Conservation (phyloP, 2,329 filamentous ascomycete genomes). For the Cercospora zeina region DNA sequence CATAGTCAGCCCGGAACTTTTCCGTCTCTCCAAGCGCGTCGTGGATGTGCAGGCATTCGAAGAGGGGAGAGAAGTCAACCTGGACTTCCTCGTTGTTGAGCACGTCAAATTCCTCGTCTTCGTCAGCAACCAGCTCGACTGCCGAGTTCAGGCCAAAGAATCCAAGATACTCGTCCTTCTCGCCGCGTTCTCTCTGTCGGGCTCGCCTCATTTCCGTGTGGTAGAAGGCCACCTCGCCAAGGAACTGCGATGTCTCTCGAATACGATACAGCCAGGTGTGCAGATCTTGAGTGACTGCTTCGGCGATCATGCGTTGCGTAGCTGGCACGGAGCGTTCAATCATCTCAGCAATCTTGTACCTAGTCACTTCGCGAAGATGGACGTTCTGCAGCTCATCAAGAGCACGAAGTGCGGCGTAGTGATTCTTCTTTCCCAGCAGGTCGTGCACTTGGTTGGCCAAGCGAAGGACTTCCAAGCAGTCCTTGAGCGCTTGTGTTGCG, state of each 20-base stretch:
- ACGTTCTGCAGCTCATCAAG: conserved; percentile 96
- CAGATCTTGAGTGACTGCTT: conserved; percentile 93
- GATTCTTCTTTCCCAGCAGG: conserved; percentile 85
- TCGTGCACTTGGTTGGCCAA: conserved; percentile 95
- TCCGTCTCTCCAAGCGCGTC: conserved; percentile 90
- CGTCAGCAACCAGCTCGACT: conserved; percentile 92
- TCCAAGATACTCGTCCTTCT: conserved; percentile 70
- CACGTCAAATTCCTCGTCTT: conserved; percentile 92
- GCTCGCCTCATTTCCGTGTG: conserved; percentile 85
- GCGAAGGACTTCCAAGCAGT: conserved; percentile 87
- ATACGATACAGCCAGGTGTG: conserved; percentile 97
- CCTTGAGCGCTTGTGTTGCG: conserved; percentile 80
- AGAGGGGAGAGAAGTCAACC: conserved; percentile 90
- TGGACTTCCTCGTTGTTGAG: conserved; percentile 93
- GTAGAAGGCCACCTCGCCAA: conserved; percentile 95
- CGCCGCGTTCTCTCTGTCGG: conserved; percentile 78
- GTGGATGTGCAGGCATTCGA: conserved; percentile 94
- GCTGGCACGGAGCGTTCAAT: conserved; percentile 94
- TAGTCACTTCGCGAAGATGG: conserved; percentile 88
- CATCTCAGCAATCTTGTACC: conserved; percentile 91
- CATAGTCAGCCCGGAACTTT: conserved; percentile 86
- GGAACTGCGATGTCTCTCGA: conserved; percentile 90
- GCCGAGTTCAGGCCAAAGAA: conserved; percentile 93
- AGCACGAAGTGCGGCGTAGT: conserved; percentile 90
- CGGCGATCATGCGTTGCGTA: conserved; percentile 88